phyloP scores from a whole-genome alignment of 106 monocot genomes.

The Platanthera guangdongensis region DNA sequence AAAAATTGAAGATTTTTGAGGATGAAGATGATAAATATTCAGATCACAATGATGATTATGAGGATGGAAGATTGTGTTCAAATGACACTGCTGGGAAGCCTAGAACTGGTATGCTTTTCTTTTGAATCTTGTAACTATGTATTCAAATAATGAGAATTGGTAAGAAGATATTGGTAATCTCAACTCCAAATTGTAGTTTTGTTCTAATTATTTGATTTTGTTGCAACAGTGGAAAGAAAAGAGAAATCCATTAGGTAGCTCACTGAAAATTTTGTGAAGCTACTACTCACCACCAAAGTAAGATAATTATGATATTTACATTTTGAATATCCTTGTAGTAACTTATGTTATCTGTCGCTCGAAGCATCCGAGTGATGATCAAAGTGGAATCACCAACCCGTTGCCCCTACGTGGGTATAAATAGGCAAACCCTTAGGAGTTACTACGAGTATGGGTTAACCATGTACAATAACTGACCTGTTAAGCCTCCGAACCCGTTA shows the following conservation, averaged over 20 bases:
- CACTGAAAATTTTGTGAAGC: slow-evolving; percentile 88
- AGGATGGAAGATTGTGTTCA: slow-evolving; percentile 21
- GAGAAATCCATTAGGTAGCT: slow-evolving; percentile 88
- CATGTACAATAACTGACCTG: no score
- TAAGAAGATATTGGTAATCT: not conserved
- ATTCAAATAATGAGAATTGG: not conserved
- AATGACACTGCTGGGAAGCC: slow-evolving; percentile 10
- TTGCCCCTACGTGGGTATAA: no score
- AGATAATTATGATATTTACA: slow-evolving; percentile 1
- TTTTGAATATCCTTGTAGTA: not conserved
- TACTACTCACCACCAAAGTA: slow-evolving; percentile 71
- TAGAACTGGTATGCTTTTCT: slow-evolving; percentile 25
- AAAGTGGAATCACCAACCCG: no score
- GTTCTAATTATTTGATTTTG: slow-evolving; percentile 3
- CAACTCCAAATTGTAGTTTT: not conserved
- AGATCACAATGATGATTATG: slow-evolving; percentile 21
- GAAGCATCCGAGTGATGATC: no score
- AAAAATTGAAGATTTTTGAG: slow-evolving; percentile 21
- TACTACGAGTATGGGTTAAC: no score
- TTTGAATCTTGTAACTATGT: not conserved
- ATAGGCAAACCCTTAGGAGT: no score
- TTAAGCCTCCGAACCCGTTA: no score
- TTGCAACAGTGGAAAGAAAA: slow-evolving; percentile 28
- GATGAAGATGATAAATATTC: slow-evolving; percentile 46
- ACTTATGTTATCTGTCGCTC: no score